Conservation (phyloP, 2,329 filamentous ascomycete genomes). For the Aspergillus ochraceus region DNA sequence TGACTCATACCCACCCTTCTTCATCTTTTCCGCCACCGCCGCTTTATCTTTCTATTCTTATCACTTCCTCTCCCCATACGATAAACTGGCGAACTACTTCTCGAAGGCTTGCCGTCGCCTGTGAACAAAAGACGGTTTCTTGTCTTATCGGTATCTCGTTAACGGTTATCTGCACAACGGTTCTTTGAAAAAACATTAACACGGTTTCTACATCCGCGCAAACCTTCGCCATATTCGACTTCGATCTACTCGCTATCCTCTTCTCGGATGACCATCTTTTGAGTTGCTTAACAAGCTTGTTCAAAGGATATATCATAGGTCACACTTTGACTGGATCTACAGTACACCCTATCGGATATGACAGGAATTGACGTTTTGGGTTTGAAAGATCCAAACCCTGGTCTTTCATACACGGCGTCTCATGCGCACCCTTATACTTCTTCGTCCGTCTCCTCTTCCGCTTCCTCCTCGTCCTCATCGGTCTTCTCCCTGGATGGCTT, state of each 20-base stretch:
- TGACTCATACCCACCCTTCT: not conserved
- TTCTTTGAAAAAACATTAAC: conserved; percentile 23
- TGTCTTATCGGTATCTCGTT: conserved; percentile 31
- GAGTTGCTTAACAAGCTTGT: conserved; percentile 9
- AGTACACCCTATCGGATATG: conserved; percentile 36
- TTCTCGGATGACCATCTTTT: conserved; percentile 20
- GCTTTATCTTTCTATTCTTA: conserved; percentile 5
- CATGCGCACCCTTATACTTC: conserved; percentile 59
- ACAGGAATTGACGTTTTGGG: conserved; percentile 47
- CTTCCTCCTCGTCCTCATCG: conserved; percentile 74
- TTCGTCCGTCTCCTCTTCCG: conserved; percentile 70
- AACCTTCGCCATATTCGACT: conserved; percentile 14
- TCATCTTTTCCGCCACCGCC: not conserved
- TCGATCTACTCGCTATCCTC: not conserved
- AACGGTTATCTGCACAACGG: conserved; percentile 34
- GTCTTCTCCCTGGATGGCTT: conserved; percentile 70
- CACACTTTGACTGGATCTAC: conserved; percentile 20
- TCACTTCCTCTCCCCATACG: conserved; percentile 5
- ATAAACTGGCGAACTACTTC: conserved; percentile 27
- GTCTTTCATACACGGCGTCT: conserved; percentile 36
- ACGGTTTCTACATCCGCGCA: conserved; percentile 4
- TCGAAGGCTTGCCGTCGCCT: conserved; percentile 35
- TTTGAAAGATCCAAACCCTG: conserved; percentile 41
- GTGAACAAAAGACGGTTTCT: conserved; percentile 29
- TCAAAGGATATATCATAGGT: conserved; percentile 15